Evolutionary conservation across 2,329 filamentous ascomycete genomes (phyloP), one percentile per base, ranked within the genome.

Genomic region (Colletotrichum sidae): DNA sequence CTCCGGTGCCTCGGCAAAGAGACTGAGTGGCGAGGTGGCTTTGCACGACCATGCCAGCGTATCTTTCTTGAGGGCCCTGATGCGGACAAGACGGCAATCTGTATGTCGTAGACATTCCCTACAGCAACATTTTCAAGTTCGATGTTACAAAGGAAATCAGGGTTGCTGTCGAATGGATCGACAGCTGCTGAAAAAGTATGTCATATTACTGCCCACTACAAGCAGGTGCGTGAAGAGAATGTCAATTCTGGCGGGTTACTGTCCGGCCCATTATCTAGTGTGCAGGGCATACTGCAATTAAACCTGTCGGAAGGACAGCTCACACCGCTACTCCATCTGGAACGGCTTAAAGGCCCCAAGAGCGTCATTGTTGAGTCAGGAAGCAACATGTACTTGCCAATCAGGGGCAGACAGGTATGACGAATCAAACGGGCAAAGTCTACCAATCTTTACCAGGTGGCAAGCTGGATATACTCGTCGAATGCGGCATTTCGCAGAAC

Each of bases 341-440:
- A 81, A 50, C 72, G 78, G 4, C 81, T 82, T 70, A 81, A 81
- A 57, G 79, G 79, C 0, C 76, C 75, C 0, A 82, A 82, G 52
- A 79, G 82, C 56, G 68, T 82, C 1, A 74, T 80, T 13, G 53
- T 80, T 4, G 77, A 78, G 35, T 78, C 75, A 0, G 72, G 73
- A 12, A 70, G 72, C 4, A 76, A 78, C 35, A 65, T 82, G 4
- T 82, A 80, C 69, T 82, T 82, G 81, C 80, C 2, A 79, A 82
- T 46, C 80, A 82, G 69, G 79, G 80, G 0, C 79, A 81, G 52
- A 81, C 79, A 0, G 78, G 79, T 4, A 74, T 81, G 70, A 79
- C 76, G 1, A 80, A 82, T 34, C 79, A 69, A 7, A 79, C 78
- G 0, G 79, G 79, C 0, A 73, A 73, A 10, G 77, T 81, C 0